Base-by-base conservation (phyloP, 768 basidiomycete genomes). In the Tulasnella sp. region DNA sequence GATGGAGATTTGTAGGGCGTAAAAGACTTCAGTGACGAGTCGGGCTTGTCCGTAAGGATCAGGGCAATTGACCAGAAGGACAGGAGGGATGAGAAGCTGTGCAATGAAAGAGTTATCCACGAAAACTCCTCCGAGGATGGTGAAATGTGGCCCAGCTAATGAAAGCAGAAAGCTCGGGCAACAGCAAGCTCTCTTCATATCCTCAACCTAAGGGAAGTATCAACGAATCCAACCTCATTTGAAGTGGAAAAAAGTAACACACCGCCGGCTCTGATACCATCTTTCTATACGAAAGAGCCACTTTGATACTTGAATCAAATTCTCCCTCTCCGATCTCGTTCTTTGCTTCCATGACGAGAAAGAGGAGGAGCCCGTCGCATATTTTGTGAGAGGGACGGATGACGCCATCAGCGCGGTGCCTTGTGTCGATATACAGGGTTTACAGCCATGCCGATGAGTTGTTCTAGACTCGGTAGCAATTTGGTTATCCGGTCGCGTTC, bases 141-240 rank as follows among this genome's bases (percentile, higher is more conserved):
- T 34, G 11, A 83, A 42, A 78, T 78, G 81, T 14, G 81, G 75
- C 2, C 81, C 79, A 11, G 72, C 78, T 12, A 73, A 71, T 26
- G 76, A 77, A 52, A 81, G 35, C 26, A 81, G 22, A 67, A 81
- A 81, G 11, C 76, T 39, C 1, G 81, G 81, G 47, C 77, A 80
- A 67, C 76, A 79, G 66, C 73, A 79, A 42, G 7, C 73, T 14
- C 73, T 39, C 42, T 35, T 32, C 36, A 79, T 16, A 35, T 9
- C 39, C 26, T 11, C 11, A 36, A 36, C 14, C 66, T 67, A 32
- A 12, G 12, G 66, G 12, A 39, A 9, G 29, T 12, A 19, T 63
- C 22, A n/a, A 19, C 66, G 37, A 19, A 9, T 9, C 12, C 29
- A 14, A 67, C 37, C 26, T 12, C 37, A 35, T 12, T 29, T 12